Evolutionary conservation across 495 filamentous ascomycete species (phyloP), one percentile per base, ranked within the genome.

Genomic region (Apodospora peruviana): DNA sequence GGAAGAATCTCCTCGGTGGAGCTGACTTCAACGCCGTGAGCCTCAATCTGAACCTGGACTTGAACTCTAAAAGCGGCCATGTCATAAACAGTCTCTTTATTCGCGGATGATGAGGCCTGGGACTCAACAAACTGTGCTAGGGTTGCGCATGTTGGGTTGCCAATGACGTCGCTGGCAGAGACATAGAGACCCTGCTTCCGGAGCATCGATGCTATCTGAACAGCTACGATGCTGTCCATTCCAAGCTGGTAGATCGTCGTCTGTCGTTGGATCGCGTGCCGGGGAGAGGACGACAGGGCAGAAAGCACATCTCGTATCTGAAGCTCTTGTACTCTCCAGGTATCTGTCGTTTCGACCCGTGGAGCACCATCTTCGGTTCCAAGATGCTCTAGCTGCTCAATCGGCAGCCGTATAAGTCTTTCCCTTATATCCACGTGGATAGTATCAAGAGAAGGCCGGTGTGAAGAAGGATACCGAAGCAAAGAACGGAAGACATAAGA

Each of bases 221-320:
- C 89, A 0, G 89, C 86, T 32, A 80, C 87, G 52, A 97, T 88
- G 47, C 88, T 94, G 64, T 97, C 91, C 37, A 96, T 70, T 2
- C 91, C 91, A 21, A 95, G 78, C 52, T 83, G 80, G 58, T 91
- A 94, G 20, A 96, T 88, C 21, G 82, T 87, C 1, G 80, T 78
- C 5, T 67, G 56, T 12, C 75, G 75, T 2, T 62, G 59, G 21
- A 96, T 86, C 17, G 74, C 70, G 3, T 76, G 62, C 10, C 71
- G 53, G 0, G 81, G 67, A 3, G 66, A 47, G 10, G 68, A 62
- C 3, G 81, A 77, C 25, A 90, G 71, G 19, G 61, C 58, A 2
- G 80, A 73, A 27, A 93, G 62, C 5, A 81, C 71, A 0, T 72
- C 65, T 36, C 84, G 74, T 10, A 90, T 70, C 1, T 54, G 57